Evolutionary conservation across 805 yeast species (phyloP).

Genomic region (Wickerhamomyces silvicola): DNA sequence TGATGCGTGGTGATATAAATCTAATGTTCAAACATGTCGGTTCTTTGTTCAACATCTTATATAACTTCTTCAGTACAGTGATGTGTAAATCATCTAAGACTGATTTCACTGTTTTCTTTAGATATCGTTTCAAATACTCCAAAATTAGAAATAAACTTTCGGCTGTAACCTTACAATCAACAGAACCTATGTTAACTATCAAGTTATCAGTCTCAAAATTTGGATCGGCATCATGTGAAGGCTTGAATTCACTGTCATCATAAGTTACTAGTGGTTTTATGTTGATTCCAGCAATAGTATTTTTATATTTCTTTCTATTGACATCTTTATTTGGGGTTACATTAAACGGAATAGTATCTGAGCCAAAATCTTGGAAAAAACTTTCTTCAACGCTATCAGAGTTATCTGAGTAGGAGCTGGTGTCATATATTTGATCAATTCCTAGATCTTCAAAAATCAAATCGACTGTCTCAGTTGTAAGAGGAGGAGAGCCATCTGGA

Average conservation of each 20-base stretch:
- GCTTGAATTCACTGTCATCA: conserved; percentile 15
- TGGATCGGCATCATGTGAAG: conserved; percentile 26
- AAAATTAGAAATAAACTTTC: conserved; percentile 32
- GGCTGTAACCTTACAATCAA: conserved; percentile 44
- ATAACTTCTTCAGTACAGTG: conserved; percentile 43
- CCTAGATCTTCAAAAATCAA: conserved; percentile 16
- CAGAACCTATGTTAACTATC: conserved; percentile 47
- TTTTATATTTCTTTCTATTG: conserved; percentile 5
- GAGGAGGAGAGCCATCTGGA: conserved; percentile 58
- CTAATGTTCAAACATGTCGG: conserved; percentile 38
- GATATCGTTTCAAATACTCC: conserved; percentile 28
- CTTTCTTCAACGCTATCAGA: not conserved
- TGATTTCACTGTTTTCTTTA: conserved; percentile 35
- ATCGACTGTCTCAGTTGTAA: conserved; percentile 43
- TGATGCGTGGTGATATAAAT: conserved; percentile 40
- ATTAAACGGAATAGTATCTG: conserved; percentile 3
- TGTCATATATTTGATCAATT: conserved; percentile 4
- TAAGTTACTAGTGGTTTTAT: conserved; percentile 11
- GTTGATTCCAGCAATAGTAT: conserved; percentile 15
- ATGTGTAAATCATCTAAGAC: conserved; percentile 63
- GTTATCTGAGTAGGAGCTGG: not conserved
- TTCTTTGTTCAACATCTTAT: conserved; percentile 24
- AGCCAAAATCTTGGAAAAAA: conserved; percentile 16
- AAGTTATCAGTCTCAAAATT: conserved; percentile 46
- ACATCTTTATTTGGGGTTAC: too few relatives aligned